Evolutionary conservation across 352 stramenopile genomes (phyloP).

Genomic region (Pythium apleroticum): DNA sequence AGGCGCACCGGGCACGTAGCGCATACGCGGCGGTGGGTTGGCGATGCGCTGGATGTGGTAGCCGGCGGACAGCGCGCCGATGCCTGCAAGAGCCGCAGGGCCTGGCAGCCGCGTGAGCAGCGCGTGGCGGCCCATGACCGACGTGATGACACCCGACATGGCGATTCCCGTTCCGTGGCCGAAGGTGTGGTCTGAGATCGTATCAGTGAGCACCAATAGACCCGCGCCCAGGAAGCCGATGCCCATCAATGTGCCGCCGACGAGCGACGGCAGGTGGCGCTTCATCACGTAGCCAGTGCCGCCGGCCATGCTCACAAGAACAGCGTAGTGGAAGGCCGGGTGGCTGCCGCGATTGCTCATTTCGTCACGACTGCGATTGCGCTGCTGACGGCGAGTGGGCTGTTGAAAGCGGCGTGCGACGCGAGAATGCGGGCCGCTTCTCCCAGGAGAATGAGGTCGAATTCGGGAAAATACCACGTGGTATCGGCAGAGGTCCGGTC

Average conservation of each 20-base stretch:
- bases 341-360: constrained; percentile 48
- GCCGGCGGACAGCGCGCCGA: constrained; percentile 52
- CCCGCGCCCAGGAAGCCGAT: constrained; percentile 68
- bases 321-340: constrained; percentile 73
- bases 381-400: not conserved
- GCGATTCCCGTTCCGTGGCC: constrained; percentile 59
- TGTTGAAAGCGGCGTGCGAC: not conserved
- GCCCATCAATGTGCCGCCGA: constrained; percentile 59
- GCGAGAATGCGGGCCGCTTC: not conserved
- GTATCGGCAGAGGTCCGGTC: not conserved
- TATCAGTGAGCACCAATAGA: constrained; percentile 64
- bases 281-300: constrained; percentile 64
- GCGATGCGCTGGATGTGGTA: constrained; percentile 74
- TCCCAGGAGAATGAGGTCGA: not conserved
- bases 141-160: constrained; percentile 70
- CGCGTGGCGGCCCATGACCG: constrained; percentile 56
- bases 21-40: constrained; percentile 53
- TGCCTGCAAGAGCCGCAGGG: constrained; percentile 46
- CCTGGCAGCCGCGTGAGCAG: constrained; percentile 43
- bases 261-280: constrained; percentile 60
- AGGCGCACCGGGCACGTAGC: constrained; percentile 52
- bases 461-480: not conserved
- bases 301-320: constrained; percentile 59
- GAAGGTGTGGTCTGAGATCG: constrained; percentile 74
- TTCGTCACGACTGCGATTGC: not conserved